phyloP scores from a whole-genome alignment of 805 yeast genomes.

The Starmera caribaea region DNA sequence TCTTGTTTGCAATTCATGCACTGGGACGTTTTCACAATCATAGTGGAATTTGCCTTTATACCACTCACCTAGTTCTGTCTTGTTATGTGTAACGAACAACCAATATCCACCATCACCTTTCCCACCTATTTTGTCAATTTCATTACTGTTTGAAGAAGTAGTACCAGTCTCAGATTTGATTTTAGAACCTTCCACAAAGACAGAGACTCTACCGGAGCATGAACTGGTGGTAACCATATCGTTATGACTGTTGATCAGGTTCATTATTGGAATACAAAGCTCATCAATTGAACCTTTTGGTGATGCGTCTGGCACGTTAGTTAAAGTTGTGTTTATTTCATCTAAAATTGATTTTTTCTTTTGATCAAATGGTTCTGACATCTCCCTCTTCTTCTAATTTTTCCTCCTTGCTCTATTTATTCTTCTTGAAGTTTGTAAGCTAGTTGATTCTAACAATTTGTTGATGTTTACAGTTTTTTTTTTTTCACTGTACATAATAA shows the following conservation, averaged over 20 bases:
- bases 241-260: conserved; percentile 48
- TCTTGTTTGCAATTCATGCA: conserved; percentile 22
- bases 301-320: conserved; percentile 49
- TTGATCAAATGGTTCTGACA: conserved; percentile 50
- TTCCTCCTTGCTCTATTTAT: neutral
- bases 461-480: neutral
- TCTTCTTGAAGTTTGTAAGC: neutral
- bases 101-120: conserved; percentile 86
- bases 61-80: conserved; percentile 39
- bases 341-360: conserved; percentile 45
- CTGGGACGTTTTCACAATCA: conserved; percentile 5
- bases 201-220: conserved; percentile 81
- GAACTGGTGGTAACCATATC: conserved; percentile 82
- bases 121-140: conserved; percentile 49
- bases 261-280: conserved; percentile 62
- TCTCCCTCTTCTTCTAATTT: neutral
- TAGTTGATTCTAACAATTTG: too few species aligned
- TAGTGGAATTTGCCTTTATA: conserved; percentile 20
- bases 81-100: conserved; percentile 72
- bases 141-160: conserved; percentile 4
- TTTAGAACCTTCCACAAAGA: conserved; percentile 69
- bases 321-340: conserved; percentile 38
- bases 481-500: neutral
- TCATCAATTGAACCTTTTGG: conserved; percentile 86
- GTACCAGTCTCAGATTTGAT: conserved; percentile 6